Base-by-base conservation (phyloP, 2,329 filamentous ascomycete genomes). In the Alternaria brassicae region DNA sequence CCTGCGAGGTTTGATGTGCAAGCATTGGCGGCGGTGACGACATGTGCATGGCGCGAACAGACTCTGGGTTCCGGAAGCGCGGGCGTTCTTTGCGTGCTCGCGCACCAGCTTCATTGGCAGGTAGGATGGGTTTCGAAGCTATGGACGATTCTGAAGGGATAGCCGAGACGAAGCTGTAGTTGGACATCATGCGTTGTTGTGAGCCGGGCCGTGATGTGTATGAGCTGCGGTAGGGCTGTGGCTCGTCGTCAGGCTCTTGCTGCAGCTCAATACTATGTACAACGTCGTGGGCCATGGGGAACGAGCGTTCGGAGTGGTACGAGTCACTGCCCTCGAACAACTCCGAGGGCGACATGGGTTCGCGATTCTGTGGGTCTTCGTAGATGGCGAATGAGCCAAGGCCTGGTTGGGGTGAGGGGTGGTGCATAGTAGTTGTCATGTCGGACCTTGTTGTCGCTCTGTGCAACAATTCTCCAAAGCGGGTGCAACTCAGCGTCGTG, bases 11-110 rank as follows among this genome's bases (percentile, higher is more conserved):
- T 49, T 76, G 73, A 56, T 70, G 71, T 34, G 66, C 57, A 10
- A 69, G 62, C 40, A 74, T 58, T n/a, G 73, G 73, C 19, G 68
- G 71, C 7, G 76, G 89, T 0, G 89, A 91, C 2, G 85, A 84
- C 87, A 92, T 90, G 65, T 92, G 90, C 78, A 91, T 83, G 1
- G 88, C 88, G 49, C 87, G 86, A 7, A 91, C 86, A 12, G 87
- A 88, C 1, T 89, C 89, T 0, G 89, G 86, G 12, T 89, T 89
- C 47, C 89, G 84, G 73, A 92, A 92, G 1, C 86, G 84, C 5
- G 88, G 85, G 3, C 89, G 84, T 8, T 84, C 83, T 7, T 85
- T 86, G 7, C 83, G 83, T 53, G 88, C 85, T 21, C 84, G 50
- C 21, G 71, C 68, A 25, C 74, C 69, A 58, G 72, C 65, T 45